Evolutionary conservation across 768 basidiomycete genomes (phyloP), one percentile per base, ranked within the genome.

Genomic region (Lactarius indigo): DNA sequence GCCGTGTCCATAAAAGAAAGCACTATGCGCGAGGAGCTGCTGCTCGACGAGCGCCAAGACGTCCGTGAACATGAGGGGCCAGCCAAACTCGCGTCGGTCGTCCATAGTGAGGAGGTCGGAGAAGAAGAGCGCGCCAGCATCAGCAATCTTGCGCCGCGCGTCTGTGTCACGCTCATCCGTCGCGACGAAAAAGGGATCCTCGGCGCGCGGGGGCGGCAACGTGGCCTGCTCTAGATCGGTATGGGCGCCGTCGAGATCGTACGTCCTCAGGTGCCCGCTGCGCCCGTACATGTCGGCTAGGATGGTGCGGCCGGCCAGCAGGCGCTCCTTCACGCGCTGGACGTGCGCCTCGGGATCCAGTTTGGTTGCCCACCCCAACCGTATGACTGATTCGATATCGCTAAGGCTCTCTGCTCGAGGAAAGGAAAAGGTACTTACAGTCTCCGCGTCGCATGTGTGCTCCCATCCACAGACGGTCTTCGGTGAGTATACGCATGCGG

Each of bases 401-500:
- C 18, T 17, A 41, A 41, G 59, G 6, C n/a, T 67, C n/a, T 69
- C 12, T 28, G 42, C 5, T 20, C 13, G 28, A 15, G 52, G 17
- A 26, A n/a, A 5, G 8, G 35, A 20, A 57, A 23, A 52, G 58
- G 10, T 7, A 69, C 77, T 74, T 58, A 80, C 79, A 80, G 55
- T 80, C 79, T 56, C 79, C 79, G 30, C 79, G 77, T 23, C 79
- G 79, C 80, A 81, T 81, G 55, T 80, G 79, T 8, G 76, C 78
- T 15, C 73, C 76, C 78, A 80, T 78, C 80, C 79, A 80, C 70
- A 76, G 72, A 7, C 78, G 74, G 18, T 78, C 79, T 0, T 59
- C 75, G 2, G 71, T 73, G 33, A 70, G 55, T 15, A 73, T 68
- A 5, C 61, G 70, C 76, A 81, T 79, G 58, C 75, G 76, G 41